Evolutionary conservation across 768 basidiomycete genomes (phyloP), one percentile per base, ranked within the genome.

Genomic region (Lactarius indigo): DNA sequence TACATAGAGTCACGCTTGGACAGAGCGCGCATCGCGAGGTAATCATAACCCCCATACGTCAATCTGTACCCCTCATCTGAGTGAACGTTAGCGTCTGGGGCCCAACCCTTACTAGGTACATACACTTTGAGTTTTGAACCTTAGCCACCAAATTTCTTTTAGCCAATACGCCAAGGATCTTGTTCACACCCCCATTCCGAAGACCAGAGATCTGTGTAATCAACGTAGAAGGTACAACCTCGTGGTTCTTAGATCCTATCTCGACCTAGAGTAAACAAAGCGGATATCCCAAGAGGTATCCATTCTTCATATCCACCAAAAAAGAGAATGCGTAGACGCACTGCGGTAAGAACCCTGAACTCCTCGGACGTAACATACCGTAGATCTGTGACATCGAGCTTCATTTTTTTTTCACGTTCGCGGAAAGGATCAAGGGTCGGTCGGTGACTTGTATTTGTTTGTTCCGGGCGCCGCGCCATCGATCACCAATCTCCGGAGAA

Each of bases 21-120:
- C 75, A 98, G 80, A 3, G 97, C 91, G 39, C 94, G 85, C 82
- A 98, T 91, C 28, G 97, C 94, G 30, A 99, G 83, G 75, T 88
- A 98, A 73, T 99, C 97, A 70, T 97, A 95, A n/a, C 97, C 97
- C 41, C 97, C 97, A 74, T 99, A 99, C 5, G 97, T 98, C 70
- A 99, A 75, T 52, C 97, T 85, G 76, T 96, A 98, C 18, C 97
- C 97, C 72, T 99, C 97, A 76, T 99, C 96, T 98, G 71, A 52
- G 30, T 67, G 12, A 52, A 18, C 30, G 31, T 62, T 18, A 60
- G 17, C 35, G 35, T n/a, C 44, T 44, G 28, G 35, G 35, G 2
- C n/a, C 17, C 2, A 37, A 10, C 37, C 60, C 13, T 5, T 1
- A 41, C 31, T 1, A 13, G 1, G 5, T n/a, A 77, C 84, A 73